These are phyloP conservation scores for Lentinula detonsa DNA, from an alignment of 768 basidiomycete genomes.

Conservation along the genomic window DNA sequence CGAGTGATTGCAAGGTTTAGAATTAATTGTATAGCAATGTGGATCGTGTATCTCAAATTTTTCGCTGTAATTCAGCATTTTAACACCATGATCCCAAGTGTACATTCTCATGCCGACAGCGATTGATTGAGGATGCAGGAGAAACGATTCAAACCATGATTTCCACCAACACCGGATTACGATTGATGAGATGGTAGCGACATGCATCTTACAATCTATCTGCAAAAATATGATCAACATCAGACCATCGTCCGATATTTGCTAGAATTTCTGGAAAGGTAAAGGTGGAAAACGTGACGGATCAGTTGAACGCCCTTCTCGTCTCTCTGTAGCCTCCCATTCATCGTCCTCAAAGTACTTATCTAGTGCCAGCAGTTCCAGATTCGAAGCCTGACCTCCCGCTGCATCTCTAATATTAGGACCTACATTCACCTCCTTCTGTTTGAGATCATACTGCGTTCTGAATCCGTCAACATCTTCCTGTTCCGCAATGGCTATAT, in stretches of 20 bases:
- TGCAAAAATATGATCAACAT: no score
- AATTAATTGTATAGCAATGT: no score
- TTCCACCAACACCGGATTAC: no score
- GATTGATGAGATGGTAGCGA: no score
- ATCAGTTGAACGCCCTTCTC: neutral
- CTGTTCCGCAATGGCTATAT: slow-evolving; percentile 61
- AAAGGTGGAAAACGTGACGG: neutral
- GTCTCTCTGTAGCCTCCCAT: slow-evolving; percentile 42
- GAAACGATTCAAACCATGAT: no score
- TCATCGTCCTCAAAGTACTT: slow-evolving; percentile 63
- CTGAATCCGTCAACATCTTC: slow-evolving; percentile 18
- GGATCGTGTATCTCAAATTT: no score
- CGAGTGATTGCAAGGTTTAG: neutral
- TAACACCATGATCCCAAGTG: no score
- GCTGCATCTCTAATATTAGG: slow-evolving; percentile 5
- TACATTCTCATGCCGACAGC: no score
- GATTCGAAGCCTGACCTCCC: slow-evolving; percentile 9
- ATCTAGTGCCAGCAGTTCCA: slow-evolving; percentile 50
- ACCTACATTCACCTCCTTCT: slow-evolving; percentile 20
- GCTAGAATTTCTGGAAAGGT: neutral
- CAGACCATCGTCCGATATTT: no score
- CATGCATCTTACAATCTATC: no score
- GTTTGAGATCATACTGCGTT: slow-evolving; percentile 21
- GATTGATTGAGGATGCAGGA: no score
- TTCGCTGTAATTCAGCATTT: no score